These are phyloP conservation scores for Yueomyces sp. DNA, from an alignment of 805 yeast species.

Conservation along the genomic window DNA sequence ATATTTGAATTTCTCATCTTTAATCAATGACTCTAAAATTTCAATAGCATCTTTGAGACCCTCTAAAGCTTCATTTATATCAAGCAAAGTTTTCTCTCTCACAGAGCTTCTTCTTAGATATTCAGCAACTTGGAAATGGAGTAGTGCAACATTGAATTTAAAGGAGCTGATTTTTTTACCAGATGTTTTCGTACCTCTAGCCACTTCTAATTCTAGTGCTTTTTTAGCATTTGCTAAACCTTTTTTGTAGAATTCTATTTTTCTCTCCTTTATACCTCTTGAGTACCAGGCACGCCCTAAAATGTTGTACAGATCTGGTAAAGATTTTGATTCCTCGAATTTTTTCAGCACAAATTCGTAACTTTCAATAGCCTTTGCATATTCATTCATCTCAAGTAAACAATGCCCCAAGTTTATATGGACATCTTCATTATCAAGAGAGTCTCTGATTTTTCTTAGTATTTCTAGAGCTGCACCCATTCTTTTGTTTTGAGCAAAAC, in stretches of 20 bases:
- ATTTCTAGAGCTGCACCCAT: slow-evolving; percentile 69
- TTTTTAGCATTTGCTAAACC: slow-evolving; percentile 50
- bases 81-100: slow-evolving; percentile 47
- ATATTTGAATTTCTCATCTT: slow-evolving; percentile 43
- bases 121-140: slow-evolving; percentile 81
- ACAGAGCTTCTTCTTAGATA: slow-evolving; percentile 49
- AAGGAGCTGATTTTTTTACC: slow-evolving; percentile 31
- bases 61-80: slow-evolving; percentile 40
- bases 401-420: slow-evolving; percentile 85
- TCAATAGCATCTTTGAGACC: slow-evolving; percentile 53
- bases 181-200: background rate
- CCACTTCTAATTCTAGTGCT: slow-evolving; percentile 31
- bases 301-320: slow-evolving; percentile 47
- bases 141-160: slow-evolving; percentile 69
- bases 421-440: slow-evolving; percentile 71
- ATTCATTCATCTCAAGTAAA: slow-evolving; percentile 68
- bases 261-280: slow-evolving; percentile 59
- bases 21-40: slow-evolving; percentile 44
- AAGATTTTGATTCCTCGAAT: slow-evolving; percentile 42
- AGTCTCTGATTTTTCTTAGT: slow-evolving; percentile 79
- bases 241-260: slow-evolving; percentile 41
- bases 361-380: slow-evolving; percentile 72
- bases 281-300: slow-evolving; percentile 83
- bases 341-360: slow-evolving; percentile 69
- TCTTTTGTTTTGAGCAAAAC: slow-evolving; percentile 75